Evolutionary conservation across 176 grass and related monocot genomes (phyloP).

Genomic region (Oryza australiensis): DNA sequence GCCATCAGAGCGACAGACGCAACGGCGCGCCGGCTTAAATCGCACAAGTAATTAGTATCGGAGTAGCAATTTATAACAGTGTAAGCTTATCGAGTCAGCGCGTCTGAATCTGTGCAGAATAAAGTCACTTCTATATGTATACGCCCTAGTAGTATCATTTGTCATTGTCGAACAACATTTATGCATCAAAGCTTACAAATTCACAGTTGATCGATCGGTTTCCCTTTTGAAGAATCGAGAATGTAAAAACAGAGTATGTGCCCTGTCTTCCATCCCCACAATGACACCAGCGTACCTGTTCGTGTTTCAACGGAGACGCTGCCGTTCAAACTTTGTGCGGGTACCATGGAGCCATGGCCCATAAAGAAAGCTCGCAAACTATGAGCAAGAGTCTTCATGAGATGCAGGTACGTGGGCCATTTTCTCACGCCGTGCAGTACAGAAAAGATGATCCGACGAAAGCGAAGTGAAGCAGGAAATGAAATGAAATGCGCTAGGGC

Average conservation of each 20-base stretch:
- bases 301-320: background rate
- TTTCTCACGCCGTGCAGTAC: background rate
- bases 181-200: background rate
- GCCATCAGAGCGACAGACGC: background rate
- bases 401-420: conserved; percentile 12
- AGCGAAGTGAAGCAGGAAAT: background rate
- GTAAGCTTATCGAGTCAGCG: background rate
- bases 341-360: background rate
- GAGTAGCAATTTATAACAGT: background rate
- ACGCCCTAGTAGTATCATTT: background rate
- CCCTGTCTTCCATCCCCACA: background rate
- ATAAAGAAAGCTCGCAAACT: background rate
- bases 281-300: background rate
- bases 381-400: background rate
- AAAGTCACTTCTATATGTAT: conserved; percentile 27
- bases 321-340: background rate
- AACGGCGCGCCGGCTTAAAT: background rate
- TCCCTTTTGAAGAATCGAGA: background rate
- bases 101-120: conserved; percentile 40
- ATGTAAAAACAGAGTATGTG: background rate
- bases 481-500: conserved; percentile 4
- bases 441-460: background rate
- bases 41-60: conserved; percentile 20
- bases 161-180: background rate
- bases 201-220: background rate